phyloP scores from a whole-genome alignment of 768 basidiomycete species.

The Auricularia heimuer region DNA sequence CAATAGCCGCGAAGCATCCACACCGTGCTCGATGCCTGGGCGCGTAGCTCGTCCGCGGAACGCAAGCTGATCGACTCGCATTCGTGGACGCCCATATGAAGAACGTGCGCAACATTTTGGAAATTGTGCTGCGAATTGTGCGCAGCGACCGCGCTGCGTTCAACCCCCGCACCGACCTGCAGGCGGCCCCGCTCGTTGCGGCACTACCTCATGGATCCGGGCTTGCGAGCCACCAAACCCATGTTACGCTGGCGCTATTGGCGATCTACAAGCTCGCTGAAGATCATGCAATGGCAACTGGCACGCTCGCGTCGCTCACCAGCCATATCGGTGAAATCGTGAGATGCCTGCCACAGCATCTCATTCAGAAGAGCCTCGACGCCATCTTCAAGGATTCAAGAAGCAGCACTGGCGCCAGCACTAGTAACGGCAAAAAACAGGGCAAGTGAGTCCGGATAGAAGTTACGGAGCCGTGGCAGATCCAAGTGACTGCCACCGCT shows the following conservation, averaged over 20 bases:
- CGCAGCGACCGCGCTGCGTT: conserved; percentile 80
- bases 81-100: conserved; percentile 86
- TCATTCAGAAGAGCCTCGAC: conserved; percentile 86
- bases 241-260: conserved; percentile 85
- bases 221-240: conserved; percentile 84
- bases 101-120: conserved; percentile 79
- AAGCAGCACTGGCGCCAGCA: no score
- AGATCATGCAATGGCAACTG: conserved; percentile 48
- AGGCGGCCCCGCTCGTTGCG: conserved; percentile 56
- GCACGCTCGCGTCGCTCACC: conserved; percentile 39
- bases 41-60: conserved; percentile 67
- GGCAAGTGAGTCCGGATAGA: no score
- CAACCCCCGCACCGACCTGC: conserved; percentile 52
- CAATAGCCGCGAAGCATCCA: conserved; percentile 80
- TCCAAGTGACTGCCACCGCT: no score
- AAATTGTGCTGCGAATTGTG: conserved; percentile 86
- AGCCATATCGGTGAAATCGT: conserved; percentile 82
- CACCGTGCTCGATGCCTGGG: conserved; percentile 86
- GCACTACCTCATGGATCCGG: conserved; percentile 68
- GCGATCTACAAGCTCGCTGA: conserved; percentile 80
- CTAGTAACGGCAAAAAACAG: no score
- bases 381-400: conserved; percentile 52
- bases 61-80: conserved; percentile 64
- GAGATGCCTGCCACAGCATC: conserved; percentile 73
- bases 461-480: no score